Conservation (phyloP, 2,329 filamentous ascomycete species). For the Lanzia echinophila region DNA sequence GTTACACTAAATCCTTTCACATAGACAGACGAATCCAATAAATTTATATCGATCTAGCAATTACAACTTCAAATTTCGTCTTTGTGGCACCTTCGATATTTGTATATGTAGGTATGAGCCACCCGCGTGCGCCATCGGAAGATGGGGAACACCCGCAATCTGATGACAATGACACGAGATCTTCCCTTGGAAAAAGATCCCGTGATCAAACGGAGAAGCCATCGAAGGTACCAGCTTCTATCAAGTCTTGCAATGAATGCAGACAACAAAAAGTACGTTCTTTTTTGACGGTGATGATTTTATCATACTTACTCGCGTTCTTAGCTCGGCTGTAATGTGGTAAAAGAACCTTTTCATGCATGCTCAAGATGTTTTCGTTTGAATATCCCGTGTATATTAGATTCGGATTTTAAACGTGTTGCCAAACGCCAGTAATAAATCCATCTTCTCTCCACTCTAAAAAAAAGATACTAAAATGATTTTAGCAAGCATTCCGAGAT, state of each 20-base stretch:
- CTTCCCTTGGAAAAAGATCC: slow-evolving; percentile 4
- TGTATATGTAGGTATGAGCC: neutral
- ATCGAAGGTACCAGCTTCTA: slow-evolving; percentile 5
- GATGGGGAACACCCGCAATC: slow-evolving; percentile 5
- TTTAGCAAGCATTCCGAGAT: slow-evolving; percentile 55
- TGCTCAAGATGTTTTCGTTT: slow-evolving; percentile 58
- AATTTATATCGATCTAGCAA: too few relatives aligned
- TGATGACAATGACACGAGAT: neutral
- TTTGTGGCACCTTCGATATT: too few relatives aligned
- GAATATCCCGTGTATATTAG: slow-evolving; percentile 57
- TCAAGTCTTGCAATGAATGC: slow-evolving; percentile 40
- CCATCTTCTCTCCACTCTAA: neutral
- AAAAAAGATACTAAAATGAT: neutral
- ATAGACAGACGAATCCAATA: too few relatives aligned
- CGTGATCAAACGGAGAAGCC: slow-evolving; percentile 5
- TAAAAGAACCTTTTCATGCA: slow-evolving; percentile 54
- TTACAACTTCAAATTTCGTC: too few relatives aligned
- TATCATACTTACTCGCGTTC: neutral
- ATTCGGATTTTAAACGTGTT: slow-evolving; percentile 61
- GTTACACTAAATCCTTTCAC: too few relatives aligned
- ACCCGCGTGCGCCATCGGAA: neutral
- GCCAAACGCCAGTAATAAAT: slow-evolving; percentile 39
- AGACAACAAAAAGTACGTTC: slow-evolving; percentile 58
- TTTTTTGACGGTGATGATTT: slow-evolving; percentile 4
- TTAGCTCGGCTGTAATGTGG: slow-evolving; percentile 62